Evolutionary conservation across 73 alveolate genomes (phyloP).

Genomic region (Tetrahymena borealis): DNA sequence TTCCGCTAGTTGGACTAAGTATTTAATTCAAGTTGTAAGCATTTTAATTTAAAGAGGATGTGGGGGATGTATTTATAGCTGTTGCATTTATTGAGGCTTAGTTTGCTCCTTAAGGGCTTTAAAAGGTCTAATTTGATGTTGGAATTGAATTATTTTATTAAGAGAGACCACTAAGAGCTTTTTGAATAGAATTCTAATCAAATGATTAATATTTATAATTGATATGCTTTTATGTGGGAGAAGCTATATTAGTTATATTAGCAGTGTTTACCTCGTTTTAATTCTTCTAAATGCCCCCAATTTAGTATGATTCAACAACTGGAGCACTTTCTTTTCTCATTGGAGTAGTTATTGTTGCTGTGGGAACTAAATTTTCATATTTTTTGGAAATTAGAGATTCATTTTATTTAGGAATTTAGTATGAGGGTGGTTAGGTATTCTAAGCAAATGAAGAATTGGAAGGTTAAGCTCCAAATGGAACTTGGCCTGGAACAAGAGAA

Average conservation of each 20-base stretch:
- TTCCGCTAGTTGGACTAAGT: background rate
- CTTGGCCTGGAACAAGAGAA: background rate
- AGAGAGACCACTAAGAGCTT: background rate
- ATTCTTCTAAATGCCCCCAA: background rate
- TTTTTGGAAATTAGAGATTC: background rate
- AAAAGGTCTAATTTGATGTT: too few relatives aligned
- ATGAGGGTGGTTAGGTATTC: background rate
- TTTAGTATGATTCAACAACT: background rate
- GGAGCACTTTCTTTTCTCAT: background rate
- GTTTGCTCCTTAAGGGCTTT: too few relatives aligned
- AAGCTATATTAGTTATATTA: background rate
- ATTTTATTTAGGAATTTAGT: background rate
- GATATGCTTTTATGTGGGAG: background rate
- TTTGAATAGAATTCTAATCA: background rate
- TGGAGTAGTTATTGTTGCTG: background rate
- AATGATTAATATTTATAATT: background rate
- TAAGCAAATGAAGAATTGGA: background rate
- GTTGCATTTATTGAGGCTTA: too few relatives aligned
- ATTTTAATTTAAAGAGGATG: background rate
- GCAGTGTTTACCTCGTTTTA: background rate
- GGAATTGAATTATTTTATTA: too few relatives aligned
- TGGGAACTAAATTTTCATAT: background rate
- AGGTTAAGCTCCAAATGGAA: background rate
- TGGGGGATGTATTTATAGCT: background rate
- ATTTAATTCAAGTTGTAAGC: background rate